Conservation (phyloP, 176 grass and related monocot species). For the Typha latifolia region DNA sequence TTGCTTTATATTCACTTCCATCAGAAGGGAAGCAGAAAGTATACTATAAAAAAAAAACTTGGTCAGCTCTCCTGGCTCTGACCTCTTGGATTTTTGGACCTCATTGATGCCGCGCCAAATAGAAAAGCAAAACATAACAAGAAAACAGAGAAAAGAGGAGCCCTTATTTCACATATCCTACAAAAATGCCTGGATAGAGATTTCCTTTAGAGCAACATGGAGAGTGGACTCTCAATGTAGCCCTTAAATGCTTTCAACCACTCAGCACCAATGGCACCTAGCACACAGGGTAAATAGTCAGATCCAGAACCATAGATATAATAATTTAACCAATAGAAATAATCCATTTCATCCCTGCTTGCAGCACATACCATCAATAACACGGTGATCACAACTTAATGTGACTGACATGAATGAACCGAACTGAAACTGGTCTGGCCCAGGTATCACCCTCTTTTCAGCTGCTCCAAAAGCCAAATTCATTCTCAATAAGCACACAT, state of each 20-base stretch:
- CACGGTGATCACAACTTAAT: conserved; percentile 91
- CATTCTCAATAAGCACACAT: not conserved
- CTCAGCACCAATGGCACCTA: conserved; percentile 83
- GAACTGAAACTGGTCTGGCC: conserved; percentile 59
- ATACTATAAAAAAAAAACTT: no score
- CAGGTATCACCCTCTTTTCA: conserved; percentile 86
- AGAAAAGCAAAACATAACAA: not conserved
- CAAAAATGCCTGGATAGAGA: conserved; percentile 16
- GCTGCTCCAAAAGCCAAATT: conserved; percentile 26
- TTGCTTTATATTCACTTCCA: not conserved
- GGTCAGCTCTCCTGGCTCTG: not conserved
- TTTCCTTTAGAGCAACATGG: conserved; percentile 64
- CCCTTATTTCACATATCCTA: conserved; percentile 40
- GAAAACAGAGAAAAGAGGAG: conserved; percentile 16
- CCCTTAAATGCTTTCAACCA: conserved; percentile 90
- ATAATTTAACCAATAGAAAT: not conserved
- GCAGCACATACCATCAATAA: conserved; percentile 70
- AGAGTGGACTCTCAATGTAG: conserved; percentile 79
- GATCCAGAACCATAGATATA: not conserved
- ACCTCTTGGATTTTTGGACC: conserved; percentile 14
- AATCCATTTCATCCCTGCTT: not conserved
- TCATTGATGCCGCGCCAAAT: conserved; percentile 3
- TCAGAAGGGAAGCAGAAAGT: no score
- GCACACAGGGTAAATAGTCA: not conserved
- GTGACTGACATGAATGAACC: conserved; percentile 92